phyloP scores from a whole-genome alignment of 805 yeast genomes.

The Grigorovia jiainica region DNA sequence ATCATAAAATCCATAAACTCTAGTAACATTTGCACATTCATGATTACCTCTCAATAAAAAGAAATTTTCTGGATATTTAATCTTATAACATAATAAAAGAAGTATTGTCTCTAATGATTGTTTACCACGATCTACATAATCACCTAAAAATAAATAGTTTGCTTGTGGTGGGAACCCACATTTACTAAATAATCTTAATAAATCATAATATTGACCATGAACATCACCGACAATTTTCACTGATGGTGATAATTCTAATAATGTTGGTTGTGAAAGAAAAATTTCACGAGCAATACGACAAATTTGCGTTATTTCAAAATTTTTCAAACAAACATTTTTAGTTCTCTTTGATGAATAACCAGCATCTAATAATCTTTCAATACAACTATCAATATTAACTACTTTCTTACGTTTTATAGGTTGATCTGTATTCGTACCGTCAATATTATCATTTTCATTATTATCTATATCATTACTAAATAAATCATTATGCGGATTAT shows the following conservation, averaged over 20 bases:
- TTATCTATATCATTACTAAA: no score
- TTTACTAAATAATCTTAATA: conserved; percentile 80
- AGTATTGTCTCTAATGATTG: conserved; percentile 88
- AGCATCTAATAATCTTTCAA: conserved; percentile 83
- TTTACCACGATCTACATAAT: conserved; percentile 95
- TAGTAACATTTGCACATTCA: conserved; percentile 92
- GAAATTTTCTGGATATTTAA: conserved; percentile 92
- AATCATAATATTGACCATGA: conserved; percentile 91
- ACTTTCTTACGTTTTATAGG: conserved; percentile 15
- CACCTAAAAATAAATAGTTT: conserved; percentile 86
- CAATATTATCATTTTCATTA: conserved; percentile 1
- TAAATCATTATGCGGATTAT: no score
- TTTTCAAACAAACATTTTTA: conserved; percentile 76
- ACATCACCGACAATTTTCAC: conserved; percentile 85
- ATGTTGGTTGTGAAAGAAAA: conserved; percentile 78
- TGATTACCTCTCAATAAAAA: conserved; percentile 92
- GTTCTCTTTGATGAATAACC: conserved; percentile 93
- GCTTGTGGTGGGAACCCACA: conserved; percentile 96
- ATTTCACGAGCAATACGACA: conserved; percentile 85
- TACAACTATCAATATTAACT: conserved; percentile 72
- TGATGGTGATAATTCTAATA: conserved; percentile 73
- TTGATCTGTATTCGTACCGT: conserved; percentile 1
- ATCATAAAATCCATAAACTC: conserved; percentile 94
- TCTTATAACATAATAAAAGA: conserved; percentile 79
- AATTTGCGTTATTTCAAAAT: conserved; percentile 72